phyloP scores from a whole-genome alignment of 1,284 basidiomycete genomes.

The Mycena citricolor region DNA sequence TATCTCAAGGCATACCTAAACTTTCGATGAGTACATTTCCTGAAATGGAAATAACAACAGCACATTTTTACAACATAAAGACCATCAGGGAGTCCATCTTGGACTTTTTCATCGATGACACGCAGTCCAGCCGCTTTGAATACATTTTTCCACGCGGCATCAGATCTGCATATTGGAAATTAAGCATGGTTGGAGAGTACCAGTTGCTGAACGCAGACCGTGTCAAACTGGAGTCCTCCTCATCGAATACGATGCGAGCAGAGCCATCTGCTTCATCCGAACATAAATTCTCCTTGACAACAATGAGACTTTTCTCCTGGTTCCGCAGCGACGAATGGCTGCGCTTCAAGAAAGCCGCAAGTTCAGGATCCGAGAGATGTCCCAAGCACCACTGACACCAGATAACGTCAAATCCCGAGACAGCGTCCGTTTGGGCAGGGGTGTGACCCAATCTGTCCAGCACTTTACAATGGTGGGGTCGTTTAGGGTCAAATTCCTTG shows the following conservation, averaged over 20 bases:
- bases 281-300: slow-evolving; percentile 94
- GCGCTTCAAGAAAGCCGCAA: slow-evolving; percentile 73
- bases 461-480: slow-evolving; percentile 46
- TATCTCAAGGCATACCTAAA: slow-evolving; percentile 61
- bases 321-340: slow-evolving; percentile 57
- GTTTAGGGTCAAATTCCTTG: slow-evolving; percentile 58
- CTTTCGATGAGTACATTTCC: slow-evolving; percentile 1
- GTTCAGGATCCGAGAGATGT: slow-evolving; percentile 78
- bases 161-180: slow-evolving; percentile 56
- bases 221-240: slow-evolving; percentile 86
- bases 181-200: slow-evolving; percentile 2
- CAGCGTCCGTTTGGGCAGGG: slow-evolving; percentile 44
- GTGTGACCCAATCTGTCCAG: slow-evolving; percentile 60
- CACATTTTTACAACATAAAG: slow-evolving; percentile 85
- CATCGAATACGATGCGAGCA: slow-evolving; percentile 72
- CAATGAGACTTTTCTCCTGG: slow-evolving; percentile 57
- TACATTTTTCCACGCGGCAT: slow-evolving; percentile 74
- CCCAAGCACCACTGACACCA: slow-evolving; percentile 97
- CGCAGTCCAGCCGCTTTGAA: slow-evolving; percentile 71
- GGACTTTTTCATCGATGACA: slow-evolving; percentile 69
- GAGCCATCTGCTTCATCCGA: slow-evolving; percentile 51
- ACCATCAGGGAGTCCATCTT: slow-evolving; percentile 77
- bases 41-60: slow-evolving; percentile 14
- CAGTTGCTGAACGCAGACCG: slow-evolving; percentile 44
- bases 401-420: slow-evolving; percentile 71